Evolutionary conservation across 257 asterid species (phyloP), one percentile per base, ranked within the genome.

Genomic region (Nemophila menziesii): DNA sequence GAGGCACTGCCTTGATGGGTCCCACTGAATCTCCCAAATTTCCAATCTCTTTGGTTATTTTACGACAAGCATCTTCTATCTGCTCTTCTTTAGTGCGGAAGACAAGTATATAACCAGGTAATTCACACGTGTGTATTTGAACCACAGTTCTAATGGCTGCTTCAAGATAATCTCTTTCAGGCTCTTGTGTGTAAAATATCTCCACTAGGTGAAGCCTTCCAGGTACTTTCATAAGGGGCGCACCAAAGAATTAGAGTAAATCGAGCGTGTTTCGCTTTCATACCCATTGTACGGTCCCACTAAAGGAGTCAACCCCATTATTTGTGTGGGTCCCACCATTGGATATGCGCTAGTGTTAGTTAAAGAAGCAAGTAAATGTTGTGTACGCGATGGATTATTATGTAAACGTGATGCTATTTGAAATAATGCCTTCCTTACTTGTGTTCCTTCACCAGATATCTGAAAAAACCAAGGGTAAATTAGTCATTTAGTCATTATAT

Each of bases 31-130:
- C 99, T 33, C 96, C 99, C 34, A 75, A 51, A 62, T 90, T 90
- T 38, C 77, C 70, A 38, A 79, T 46, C 66, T 90, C 93, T 68
- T 82, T 81, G 8, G 68, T 74, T 40, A 90, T 72, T 20, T 85
- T 90, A 54, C 61, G 78, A 67, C 96, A 85, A 0, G 99, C 99
- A 64, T 90, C 99, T 69, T 90, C 99, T 44, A 90, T 90, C 74
- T 85, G 96, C 70, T 90, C 99, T 63, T 85, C 99, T 52, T 94
- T 96, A 9, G 96, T 90, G 26, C 85, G 93, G 66, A 90, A 90
- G 49, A 90, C 96, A 41, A 90, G 94, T 44, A 90, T 81, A 62
- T 90, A 96, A 38, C 99, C 99, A 33, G 84, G 80, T 41, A 89
- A 73, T 62, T 90, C 94, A 56, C 70, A 79, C 52, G 65, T 54